Percentiles rank a stretch among this genome's conserved stretches.
Conservation (phyloP, 495 filamentous ascomycete genomes). For the Annulohypoxylon moriforme region DNA sequence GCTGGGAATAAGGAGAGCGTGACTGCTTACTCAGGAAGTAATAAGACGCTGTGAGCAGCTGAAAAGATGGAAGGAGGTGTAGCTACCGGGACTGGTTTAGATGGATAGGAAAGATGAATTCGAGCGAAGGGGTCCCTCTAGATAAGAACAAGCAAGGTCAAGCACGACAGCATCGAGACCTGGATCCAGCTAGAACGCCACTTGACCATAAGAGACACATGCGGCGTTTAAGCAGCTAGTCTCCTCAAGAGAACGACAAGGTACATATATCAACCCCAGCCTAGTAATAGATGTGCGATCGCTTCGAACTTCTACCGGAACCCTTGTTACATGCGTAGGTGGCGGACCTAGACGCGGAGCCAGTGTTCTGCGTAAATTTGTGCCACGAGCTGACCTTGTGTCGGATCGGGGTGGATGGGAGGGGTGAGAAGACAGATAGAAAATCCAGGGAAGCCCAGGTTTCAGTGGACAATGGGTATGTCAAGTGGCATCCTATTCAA, state of each 20-base stretch:
- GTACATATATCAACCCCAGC: slow-evolving; percentile 10
- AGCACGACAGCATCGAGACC: slow-evolving; percentile 2
- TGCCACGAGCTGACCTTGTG: slow-evolving; percentile 28
- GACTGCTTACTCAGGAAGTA: slow-evolving; percentile 21
- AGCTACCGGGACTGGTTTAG: neutral
- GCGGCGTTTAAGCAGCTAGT: slow-evolving; percentile 14
- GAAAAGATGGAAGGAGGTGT: slow-evolving; percentile 28
- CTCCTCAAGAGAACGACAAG: slow-evolving; percentile 10
- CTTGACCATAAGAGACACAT: slow-evolving; percentile 23
- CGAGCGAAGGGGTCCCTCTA: slow-evolving; percentile 9
- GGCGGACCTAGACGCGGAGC: slow-evolving; percentile 26
- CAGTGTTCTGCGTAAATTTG: slow-evolving; percentile 22
- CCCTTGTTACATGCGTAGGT: slow-evolving; percentile 34
- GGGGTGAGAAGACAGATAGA: neutral
- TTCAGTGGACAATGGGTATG: neutral
- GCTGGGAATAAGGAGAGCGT: slow-evolving; percentile 12
- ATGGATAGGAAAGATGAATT: slow-evolving; percentile 16
- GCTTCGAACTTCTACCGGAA: slow-evolving; percentile 30
- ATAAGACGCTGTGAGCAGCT: slow-evolving; percentile 26
- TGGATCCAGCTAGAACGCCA: slow-evolving; percentile 19
- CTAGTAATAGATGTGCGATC: slow-evolving; percentile 25
- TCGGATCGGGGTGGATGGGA: slow-evolving; percentile 9
- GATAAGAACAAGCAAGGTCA: slow-evolving; percentile 27
- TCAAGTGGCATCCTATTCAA: slow-evolving; percentile 21
- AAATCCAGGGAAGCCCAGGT: slow-evolving; percentile 16